Evolutionary conservation across 1,284 basidiomycete species (phyloP), one percentile per base, ranked within the genome.

Genomic region (Lentinus polychrous): DNA sequence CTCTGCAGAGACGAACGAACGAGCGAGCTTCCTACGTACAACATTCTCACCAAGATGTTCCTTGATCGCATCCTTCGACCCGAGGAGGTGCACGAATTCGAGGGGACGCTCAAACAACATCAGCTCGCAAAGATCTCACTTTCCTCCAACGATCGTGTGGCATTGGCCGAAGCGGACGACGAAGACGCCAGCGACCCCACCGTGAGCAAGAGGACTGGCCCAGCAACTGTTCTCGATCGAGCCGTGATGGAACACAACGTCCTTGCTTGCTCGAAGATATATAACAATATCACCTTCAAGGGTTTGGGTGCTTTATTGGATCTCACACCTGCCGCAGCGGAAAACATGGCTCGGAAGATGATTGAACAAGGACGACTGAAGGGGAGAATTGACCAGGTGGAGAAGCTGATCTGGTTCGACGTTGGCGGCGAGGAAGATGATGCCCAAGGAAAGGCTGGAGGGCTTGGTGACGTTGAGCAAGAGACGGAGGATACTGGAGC

Each of bases 231-330:
- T n/a, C 78, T 99, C 27, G 95, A 98, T 65, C 81, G 94, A 44
- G 96, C 96, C 1, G 91, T 99, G 42, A 91, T 98, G 81, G 95
- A 99, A 64, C 96, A 99, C 70, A 99, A 99, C 64, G 74, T 99
- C 14, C 80, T 96, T 51, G 92, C 94, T 8, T 93, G 92, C 60
- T 95, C 92, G 1, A 91, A 93, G 62, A 90, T 94, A 43, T 95
- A 94, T 64, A 91, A 91, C 63, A 96, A 96, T 59, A 94, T 97
- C 68, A 88, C 90, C 6, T 96, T 96, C 66, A 74, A 78, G 31
- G 93, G 92, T 8, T 69, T 97, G 5, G 94, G 92, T 20, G 81
- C 86, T 1, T 70, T 96, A 15, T 74, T 97, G 38, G 89, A 91
- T 59, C 68, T 96, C 50, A 86, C 89, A 5, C 85, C 93, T 2